phyloP scores from a whole-genome alignment of 768 basidiomycete species.

The Tylopilus balloui region DNA sequence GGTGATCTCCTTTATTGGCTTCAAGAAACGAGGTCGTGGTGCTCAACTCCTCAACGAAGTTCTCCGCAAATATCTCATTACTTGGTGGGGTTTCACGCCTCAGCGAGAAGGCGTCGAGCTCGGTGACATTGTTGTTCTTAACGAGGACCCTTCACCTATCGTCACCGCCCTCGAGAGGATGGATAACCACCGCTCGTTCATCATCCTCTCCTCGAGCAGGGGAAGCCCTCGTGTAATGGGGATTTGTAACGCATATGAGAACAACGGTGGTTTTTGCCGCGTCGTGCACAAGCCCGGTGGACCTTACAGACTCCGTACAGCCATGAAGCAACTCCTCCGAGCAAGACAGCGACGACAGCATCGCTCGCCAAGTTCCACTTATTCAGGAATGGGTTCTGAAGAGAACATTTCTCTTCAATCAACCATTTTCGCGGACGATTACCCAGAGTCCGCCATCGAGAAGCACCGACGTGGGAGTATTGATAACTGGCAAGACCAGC shows the following conservation, averaged over 20 bases:
- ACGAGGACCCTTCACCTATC: conserved; percentile 67
- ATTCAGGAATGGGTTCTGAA: conserved; percentile 19
- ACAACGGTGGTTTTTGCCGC: conserved; percentile 83
- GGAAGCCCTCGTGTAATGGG: conserved; percentile 60
- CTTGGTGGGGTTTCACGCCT: conserved; percentile 74
- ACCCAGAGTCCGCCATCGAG: conserved; percentile 9
- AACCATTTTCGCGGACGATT: conserved; percentile 27
- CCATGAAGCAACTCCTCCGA: conserved; percentile 48
- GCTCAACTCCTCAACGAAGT: conserved; percentile 61
- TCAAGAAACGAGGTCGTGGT: conserved; percentile 62
- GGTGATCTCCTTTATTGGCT: conserved; percentile 66
- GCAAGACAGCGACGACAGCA: conserved; percentile 30
- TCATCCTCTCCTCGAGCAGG: conserved; percentile 70
- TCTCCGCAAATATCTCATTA: conserved; percentile 57
- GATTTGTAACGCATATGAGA: conserved; percentile 66
- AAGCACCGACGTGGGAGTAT: conserved; percentile 33
- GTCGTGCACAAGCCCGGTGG: conserved; percentile 87
- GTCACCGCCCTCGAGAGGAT: conserved; percentile 51
- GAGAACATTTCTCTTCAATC: conserved; percentile 28
- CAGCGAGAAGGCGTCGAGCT: conserved; percentile 36
- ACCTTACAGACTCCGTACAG: conserved; percentile 64
- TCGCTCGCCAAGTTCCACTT: conserved; percentile 19
- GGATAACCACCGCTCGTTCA: conserved; percentile 60
- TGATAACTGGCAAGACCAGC: conserved; percentile 26
- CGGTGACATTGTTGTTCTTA: conserved; percentile 75